A percentile compares a stretch with the other conserved stretches of the same genome.
phyloP scores from a whole-genome alignment of 768 basidiomycete genomes.

The Boletellus emodensis region DNA sequence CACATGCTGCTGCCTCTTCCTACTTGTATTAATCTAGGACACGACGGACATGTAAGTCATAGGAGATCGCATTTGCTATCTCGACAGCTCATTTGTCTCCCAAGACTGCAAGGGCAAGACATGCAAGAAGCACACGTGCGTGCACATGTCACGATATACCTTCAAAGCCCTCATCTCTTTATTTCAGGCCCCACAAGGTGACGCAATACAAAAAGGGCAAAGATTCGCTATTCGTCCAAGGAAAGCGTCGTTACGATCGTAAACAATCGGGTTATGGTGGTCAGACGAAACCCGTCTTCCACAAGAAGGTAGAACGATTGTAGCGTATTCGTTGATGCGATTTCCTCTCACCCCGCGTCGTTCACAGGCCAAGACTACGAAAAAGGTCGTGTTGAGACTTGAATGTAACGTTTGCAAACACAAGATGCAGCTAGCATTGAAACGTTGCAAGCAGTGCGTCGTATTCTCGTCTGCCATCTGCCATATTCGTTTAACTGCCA shows the following conservation, averaged over 20 bases:
- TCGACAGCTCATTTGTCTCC: conserved; percentile 6
- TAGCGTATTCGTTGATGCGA: background rate
- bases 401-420: conserved; percentile 99
- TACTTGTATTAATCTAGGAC: conserved; percentile 49
- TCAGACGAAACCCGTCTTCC: conserved; percentile 99
- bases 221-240: conserved; percentile 95
- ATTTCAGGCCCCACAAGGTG: conserved; percentile 91
- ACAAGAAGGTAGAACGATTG: conserved; percentile 76
- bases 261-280: conserved; percentile 99
- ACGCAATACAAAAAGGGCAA: conserved; percentile 99
- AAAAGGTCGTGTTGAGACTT: conserved; percentile 97
- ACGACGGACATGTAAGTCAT: conserved; percentile 86
- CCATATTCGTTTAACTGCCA: background rate
- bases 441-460: conserved; percentile 98
- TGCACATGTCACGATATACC: conserved; percentile 4
- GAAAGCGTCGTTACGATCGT: conserved; percentile 99
- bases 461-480: background rate
- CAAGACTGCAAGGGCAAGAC: conserved; percentile 93
- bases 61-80: background rate
- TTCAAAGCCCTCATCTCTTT: background rate
- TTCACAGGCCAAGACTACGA: conserved; percentile 89
- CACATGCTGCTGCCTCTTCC: conserved; percentile 11
- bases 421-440: conserved; percentile 93
- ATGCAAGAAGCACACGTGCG: conserved; percentile 97
- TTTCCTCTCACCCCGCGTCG: background rate